Evolutionary conservation across 345 rosid species (phyloP).

Genomic region (Dipteronia sinensis): DNA sequence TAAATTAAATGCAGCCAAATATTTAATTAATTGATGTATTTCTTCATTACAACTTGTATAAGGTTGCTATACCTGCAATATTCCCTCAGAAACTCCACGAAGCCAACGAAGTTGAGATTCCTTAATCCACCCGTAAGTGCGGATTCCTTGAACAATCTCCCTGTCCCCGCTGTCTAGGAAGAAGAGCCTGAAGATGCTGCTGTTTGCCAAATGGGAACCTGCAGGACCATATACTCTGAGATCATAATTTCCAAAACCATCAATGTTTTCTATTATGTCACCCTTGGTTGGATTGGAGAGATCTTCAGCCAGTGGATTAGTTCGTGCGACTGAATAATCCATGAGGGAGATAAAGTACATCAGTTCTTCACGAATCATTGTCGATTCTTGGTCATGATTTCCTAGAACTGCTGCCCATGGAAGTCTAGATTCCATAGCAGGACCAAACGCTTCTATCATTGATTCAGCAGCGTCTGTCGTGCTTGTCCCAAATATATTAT

Average conservation of each 20-base stretch:
- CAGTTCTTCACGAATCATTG: conserved; percentile 78
- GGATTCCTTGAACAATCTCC: conserved; percentile 60
- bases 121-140: conserved; percentile 86
- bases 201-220: conserved; percentile 73
- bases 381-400: conserved; percentile 92
- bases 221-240: conserved; percentile 70
- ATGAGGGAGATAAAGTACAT: conserved; percentile 81
- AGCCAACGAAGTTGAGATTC: conserved; percentile 90
- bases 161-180: conserved; percentile 90
- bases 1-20: neutral
- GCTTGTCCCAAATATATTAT: conserved; percentile 85
- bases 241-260: conserved; percentile 83
- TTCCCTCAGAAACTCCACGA: conserved; percentile 42
- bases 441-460: conserved; percentile 64
- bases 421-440: conserved; percentile 65
- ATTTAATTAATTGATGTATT: neutral
- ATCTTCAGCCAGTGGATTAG: conserved; percentile 53
- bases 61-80: conserved; percentile 45
- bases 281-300: conserved; percentile 22
- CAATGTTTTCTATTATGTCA: conserved; percentile 34
- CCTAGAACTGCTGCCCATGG: conserved; percentile 97
- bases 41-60: neutral
- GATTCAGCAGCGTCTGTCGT: conserved; percentile 93
- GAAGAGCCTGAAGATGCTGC: conserved; percentile 72
- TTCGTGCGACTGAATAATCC: conserved; percentile 81